Conservation (phyloP, 73 alveolate genomes). For the Uronychia binucleata region DNA sequence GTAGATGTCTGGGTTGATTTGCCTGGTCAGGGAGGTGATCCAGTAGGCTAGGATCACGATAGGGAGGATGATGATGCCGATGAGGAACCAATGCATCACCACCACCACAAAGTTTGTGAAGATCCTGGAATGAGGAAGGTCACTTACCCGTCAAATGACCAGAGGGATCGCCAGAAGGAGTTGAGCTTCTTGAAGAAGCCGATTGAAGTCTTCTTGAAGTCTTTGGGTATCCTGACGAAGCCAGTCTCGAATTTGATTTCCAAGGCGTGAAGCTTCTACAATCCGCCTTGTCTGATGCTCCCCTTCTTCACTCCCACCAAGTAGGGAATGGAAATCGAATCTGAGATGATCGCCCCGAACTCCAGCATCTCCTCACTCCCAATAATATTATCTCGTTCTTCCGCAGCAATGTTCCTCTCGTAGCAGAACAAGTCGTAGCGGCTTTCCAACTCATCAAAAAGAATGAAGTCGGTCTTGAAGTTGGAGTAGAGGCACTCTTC, state of each 20-base stretch:
- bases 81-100: not conserved
- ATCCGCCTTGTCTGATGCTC: no score
- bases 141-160: not conserved
- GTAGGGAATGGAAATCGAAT: slow-evolving; percentile 11
- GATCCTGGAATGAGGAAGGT: not conserved
- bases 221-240: slow-evolving; percentile 1
- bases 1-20: not conserved
- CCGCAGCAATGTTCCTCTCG: not conserved
- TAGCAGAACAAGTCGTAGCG: slow-evolving; percentile 8
- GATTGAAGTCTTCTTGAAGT: not conserved
- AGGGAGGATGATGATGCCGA: not conserved
- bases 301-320: not conserved
- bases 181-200: not conserved
- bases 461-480: slow-evolving; percentile 19
- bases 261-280: not conserved
- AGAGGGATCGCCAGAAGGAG: not conserved
- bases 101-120: not conserved
- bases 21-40: not conserved
- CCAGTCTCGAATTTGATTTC: slow-evolving; percentile 2
- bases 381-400: slow-evolving; percentile 1
- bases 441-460: not conserved
- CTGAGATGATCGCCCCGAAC: slow-evolving; percentile 12
- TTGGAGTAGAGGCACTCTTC: slow-evolving; percentile 13
- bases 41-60: not conserved
- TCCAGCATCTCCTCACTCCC: slow-evolving; percentile 15